phyloP scores from a whole-genome alignment of 768 basidiomycete species.

The Daedaleopsis nitida region DNA sequence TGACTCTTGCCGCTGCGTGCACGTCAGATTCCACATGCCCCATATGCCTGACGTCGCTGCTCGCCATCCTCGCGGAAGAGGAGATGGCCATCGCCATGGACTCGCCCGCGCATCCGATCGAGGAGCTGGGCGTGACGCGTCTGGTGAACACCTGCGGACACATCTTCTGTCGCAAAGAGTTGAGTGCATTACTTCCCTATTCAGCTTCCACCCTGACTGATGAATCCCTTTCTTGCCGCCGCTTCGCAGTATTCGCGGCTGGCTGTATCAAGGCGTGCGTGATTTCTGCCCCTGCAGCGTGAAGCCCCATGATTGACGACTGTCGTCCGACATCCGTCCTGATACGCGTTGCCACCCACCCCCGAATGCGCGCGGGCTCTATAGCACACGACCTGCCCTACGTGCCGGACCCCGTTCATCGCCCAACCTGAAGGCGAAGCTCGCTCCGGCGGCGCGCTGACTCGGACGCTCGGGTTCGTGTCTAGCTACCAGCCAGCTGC shows the following conservation, averaged over 20 bases:
- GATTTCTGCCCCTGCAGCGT: background rate
- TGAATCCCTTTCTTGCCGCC: background rate
- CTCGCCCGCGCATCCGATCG: slow-evolving; percentile 71
- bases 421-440: slow-evolving; percentile 1
- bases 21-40: slow-evolving; percentile 67
- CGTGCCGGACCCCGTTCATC: slow-evolving; percentile 28
- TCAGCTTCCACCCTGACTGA: too few relatives aligned
- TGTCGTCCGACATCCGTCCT: background rate
- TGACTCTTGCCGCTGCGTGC: background rate
- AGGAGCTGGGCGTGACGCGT: slow-evolving; percentile 70
- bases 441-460: background rate
- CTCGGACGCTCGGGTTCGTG: background rate
- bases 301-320: background rate
- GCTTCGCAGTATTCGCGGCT: slow-evolving; percentile 57
- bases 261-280: slow-evolving; percentile 62
- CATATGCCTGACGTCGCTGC: slow-evolving; percentile 72
- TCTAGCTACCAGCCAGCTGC: too few relatives aligned
- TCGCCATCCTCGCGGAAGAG: slow-evolving; percentile 72
- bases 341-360: background rate
- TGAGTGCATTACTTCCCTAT: slow-evolving; percentile 26
- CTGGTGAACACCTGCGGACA: slow-evolving; percentile 50
- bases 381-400: slow-evolving; percentile 30
- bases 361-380: background rate
- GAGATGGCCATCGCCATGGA: slow-evolving; percentile 77
- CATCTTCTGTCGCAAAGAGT: slow-evolving; percentile 85